Evolutionary conservation across 192 early-diverging fungal species (phyloP).

Genomic region (Coemansia reversa): DNA sequence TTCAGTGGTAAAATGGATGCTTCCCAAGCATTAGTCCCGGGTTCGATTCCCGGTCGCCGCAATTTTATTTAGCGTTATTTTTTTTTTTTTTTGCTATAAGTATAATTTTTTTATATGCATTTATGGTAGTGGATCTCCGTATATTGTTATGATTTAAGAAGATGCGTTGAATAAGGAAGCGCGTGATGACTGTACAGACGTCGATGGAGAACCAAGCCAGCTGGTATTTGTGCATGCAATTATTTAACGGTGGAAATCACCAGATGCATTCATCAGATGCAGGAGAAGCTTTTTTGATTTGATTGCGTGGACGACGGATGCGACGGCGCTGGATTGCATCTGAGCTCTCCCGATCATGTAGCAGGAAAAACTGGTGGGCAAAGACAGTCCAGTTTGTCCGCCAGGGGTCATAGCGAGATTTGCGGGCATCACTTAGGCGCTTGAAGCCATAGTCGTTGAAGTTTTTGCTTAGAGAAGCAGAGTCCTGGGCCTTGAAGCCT

Average conservation of each 20-base stretch:
- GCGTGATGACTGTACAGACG: conserved; percentile 1
- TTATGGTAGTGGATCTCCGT: not conserved
- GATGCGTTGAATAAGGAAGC: conserved; percentile 5
- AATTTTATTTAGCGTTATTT: conserved; percentile 24
- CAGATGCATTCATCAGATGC: conserved; percentile 33
- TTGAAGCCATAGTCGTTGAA: conserved; percentile 52
- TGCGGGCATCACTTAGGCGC: conserved; percentile 50
- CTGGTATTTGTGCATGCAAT: not conserved
- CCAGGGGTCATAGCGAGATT: conserved; percentile 46
- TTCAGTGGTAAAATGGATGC: conserved; percentile 77
- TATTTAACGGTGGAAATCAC: conserved; percentile 8
- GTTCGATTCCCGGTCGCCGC: conserved; percentile 78
- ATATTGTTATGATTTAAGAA: not conserved
- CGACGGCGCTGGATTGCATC: conserved; percentile 42
- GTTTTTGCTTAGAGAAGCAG: conserved; percentile 52
- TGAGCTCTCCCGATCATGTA: conserved; percentile 16
- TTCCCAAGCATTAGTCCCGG: conserved; percentile 79
- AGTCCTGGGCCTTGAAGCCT: conserved; percentile 53
- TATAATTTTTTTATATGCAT: too few species aligned
- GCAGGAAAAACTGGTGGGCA: conserved; percentile 35
- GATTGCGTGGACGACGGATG: conserved; percentile 31
- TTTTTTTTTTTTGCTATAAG: not conserved
- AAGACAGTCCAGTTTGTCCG: conserved; percentile 43
- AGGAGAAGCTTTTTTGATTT: conserved; percentile 36
- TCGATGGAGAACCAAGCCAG: not conserved